Evolutionary conservation across 495 filamentous ascomycete genomes (phyloP).

Genomic region (Penicillium angulare): DNA sequence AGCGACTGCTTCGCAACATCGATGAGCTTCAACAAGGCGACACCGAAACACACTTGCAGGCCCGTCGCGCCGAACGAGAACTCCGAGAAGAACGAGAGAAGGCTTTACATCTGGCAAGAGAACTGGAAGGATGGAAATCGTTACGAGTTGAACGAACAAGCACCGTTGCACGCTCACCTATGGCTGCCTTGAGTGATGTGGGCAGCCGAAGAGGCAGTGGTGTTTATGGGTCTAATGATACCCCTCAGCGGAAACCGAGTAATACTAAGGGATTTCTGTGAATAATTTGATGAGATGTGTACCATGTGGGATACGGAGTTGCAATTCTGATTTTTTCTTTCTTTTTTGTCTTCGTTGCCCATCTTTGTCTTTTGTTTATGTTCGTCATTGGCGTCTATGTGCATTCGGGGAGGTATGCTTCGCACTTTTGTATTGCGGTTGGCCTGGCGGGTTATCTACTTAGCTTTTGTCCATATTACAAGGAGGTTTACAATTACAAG

Average conservation of each 20-base stretch:
- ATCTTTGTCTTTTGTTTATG: no score
- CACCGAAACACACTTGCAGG: slow-evolving; percentile 71
- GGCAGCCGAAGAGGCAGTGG: slow-evolving; percentile 42
- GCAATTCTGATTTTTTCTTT: slow-evolving; percentile 9
- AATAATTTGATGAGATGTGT: slow-evolving; percentile 20
- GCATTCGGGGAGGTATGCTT: slow-evolving; percentile 18
- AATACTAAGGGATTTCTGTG: slow-evolving; percentile 52
- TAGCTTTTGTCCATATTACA: slow-evolving; percentile 18
- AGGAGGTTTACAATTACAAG: slow-evolving; percentile 3
- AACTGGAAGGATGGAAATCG: slow-evolving; percentile 82
- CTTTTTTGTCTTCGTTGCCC: slow-evolving; percentile 2
- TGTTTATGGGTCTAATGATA: slow-evolving; percentile 35
- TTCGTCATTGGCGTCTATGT: slow-evolving; percentile 18
- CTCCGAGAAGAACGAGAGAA: slow-evolving; percentile 88
- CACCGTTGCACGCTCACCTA: slow-evolving; percentile 30
- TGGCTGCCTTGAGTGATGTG: slow-evolving; percentile 37
- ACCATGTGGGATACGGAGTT: slow-evolving; percentile 20
- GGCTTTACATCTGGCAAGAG: slow-evolving; percentile 75
- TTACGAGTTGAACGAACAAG: slow-evolving; percentile 61
- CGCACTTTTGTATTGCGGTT: slow-evolving; percentile 4
- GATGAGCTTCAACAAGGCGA: slow-evolving; percentile 91
- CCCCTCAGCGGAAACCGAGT: slow-evolving; percentile 46
- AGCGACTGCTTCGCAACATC: slow-evolving; percentile 82
- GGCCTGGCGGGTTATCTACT: slow-evolving; percentile 1
- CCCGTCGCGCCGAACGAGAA: slow-evolving; percentile 84